These are phyloP conservation scores for Zymoseptoria passerinii DNA, from an alignment of 2,329 filamentous ascomycete genomes.

Conservation along the genomic window DNA sequence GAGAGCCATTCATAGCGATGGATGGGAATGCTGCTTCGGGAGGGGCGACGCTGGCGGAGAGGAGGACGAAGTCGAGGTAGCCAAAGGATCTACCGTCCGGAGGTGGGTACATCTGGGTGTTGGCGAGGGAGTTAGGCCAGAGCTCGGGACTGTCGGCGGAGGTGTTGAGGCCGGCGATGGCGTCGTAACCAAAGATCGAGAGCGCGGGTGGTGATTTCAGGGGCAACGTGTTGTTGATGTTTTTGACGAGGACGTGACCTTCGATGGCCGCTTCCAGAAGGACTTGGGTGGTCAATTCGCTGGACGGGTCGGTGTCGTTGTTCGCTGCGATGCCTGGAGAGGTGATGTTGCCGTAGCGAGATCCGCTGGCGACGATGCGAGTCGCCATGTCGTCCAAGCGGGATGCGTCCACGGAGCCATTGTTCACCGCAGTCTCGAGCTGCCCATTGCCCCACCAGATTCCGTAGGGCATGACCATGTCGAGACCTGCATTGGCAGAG, in stretches of 20 bases:
- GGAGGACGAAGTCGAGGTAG: constrained; percentile 8
- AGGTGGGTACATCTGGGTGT: constrained; percentile 11
- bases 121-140: constrained; percentile 8
- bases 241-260: constrained; percentile 57
- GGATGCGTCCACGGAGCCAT: constrained; percentile 26
- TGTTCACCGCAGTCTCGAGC: constrained; percentile 25
- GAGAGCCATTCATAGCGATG: constrained; percentile 23
- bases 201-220: constrained; percentile 43
- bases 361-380: constrained; percentile 25
- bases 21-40: constrained; percentile 8
- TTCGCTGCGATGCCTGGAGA: constrained; percentile 44
- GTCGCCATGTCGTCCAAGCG: constrained; percentile 30
- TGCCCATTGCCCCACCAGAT: constrained; percentile 22
- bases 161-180: constrained; percentile 14
- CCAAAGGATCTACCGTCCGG: constrained; percentile 7
- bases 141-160: constrained; percentile 5
- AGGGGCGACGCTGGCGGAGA: constrained; percentile 4
- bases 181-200: constrained; percentile 37
- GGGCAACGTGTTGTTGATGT: constrained; percentile 47
- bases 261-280: constrained; percentile 50
- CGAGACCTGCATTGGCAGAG: constrained; percentile 27
- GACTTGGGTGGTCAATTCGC: constrained; percentile 40
- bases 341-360: constrained; percentile 15
- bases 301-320: constrained; percentile 44
- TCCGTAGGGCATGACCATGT: constrained; percentile 26